Conservation (phyloP, 2,329 filamentous ascomycete species). For the Verticillium dahliae region DNA sequence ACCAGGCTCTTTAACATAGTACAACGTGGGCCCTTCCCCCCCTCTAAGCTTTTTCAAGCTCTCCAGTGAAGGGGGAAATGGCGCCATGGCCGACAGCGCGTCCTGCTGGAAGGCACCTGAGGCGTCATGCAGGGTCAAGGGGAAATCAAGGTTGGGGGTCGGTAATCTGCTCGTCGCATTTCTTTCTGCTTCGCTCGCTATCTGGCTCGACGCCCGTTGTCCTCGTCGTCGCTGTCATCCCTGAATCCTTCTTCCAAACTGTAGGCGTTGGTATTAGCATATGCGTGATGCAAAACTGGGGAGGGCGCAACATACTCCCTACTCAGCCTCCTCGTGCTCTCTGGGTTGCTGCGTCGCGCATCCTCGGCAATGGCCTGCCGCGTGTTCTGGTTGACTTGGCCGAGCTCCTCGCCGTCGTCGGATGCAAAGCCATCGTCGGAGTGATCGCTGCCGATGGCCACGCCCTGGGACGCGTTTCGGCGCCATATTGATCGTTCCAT, state of each 20-base stretch:
- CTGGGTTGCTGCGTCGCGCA: conserved; percentile 28
- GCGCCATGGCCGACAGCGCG: not conserved
- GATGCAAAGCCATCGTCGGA: conserved; percentile 50
- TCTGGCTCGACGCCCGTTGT: conserved; percentile 13
- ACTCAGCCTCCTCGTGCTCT: conserved; percentile 59
- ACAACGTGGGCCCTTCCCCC: not conserved
- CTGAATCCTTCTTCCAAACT: conserved; percentile 53
- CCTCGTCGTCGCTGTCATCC: conserved; percentile 39
- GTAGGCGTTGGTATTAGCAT: conserved; percentile 8
- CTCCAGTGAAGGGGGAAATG: not conserved
- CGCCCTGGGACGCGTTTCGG: conserved; percentile 28
- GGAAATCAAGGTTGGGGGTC: not conserved
- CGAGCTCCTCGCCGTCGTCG: conserved; percentile 65
- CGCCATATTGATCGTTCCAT: conserved; percentile 44
- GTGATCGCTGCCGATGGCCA: conserved; percentile 32
- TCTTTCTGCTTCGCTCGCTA: conserved; percentile 7
- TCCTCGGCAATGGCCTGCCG: conserved; percentile 31
- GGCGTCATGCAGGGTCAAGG: not conserved
- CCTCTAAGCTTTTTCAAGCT: not conserved
- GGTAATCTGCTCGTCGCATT: not conserved
- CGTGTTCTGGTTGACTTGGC: conserved; percentile 47
- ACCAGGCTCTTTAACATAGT: not conserved
- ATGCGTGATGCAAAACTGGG: not conserved
- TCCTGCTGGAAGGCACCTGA: not conserved
- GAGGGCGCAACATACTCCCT: conserved; percentile 50